Evolutionary conservation across 2,329 filamentous ascomycete species (phyloP), one percentile per base, ranked within the genome.

Genomic region (Thermothelomyces thermophilus): DNA sequence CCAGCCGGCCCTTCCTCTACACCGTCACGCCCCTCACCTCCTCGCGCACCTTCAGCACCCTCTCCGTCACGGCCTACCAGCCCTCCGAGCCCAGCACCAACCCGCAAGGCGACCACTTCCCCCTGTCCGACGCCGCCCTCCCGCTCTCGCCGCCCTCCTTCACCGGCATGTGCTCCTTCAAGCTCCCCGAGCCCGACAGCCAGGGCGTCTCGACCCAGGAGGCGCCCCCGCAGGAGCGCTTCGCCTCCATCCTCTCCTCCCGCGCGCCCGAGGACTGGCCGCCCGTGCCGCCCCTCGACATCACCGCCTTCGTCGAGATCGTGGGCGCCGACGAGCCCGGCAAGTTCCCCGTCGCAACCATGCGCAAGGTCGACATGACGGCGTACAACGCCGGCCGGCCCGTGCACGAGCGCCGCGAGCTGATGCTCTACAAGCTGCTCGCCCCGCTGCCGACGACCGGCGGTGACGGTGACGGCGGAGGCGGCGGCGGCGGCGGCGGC

Each of bases 291-390:
- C 69, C 72, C 3, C 57, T 70, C 2, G 75, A 79, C 55, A 64
- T 79, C 37, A 68, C 72, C 16, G 56, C 60, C 4, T 41, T 73
- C 19, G 63, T 69, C 2, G 59, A 61, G 1, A 45, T 63, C 5
- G 67, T 72, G 13, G 70, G 68, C 2, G 58, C 64, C 36, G 58
- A 65, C 13, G 64, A 68, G 2, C 62, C 68, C 1, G 74, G 73
- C 2, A 62, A 61, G 0, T 79, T 79, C 49, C 76, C 76, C 7
- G 64, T 70, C 0, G 64, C 78, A 2, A 71, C 77, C 41, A 76
- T 79, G 72, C 70, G 70, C 59, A 78, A 78, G 62, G 76, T 79
- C 7, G 75, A 79, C 57, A 73, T 80, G 70, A 55, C 53, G 0
- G 62, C 48, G 0, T 75, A 67, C 53, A 80, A 79, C 56, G 58